A percentile compares a stretch with the other conserved stretches of the same genome.
These are phyloP conservation scores for Linum usitatissimum DNA, from an alignment of 345 rosid genomes.

Conservation along the genomic window DNA sequence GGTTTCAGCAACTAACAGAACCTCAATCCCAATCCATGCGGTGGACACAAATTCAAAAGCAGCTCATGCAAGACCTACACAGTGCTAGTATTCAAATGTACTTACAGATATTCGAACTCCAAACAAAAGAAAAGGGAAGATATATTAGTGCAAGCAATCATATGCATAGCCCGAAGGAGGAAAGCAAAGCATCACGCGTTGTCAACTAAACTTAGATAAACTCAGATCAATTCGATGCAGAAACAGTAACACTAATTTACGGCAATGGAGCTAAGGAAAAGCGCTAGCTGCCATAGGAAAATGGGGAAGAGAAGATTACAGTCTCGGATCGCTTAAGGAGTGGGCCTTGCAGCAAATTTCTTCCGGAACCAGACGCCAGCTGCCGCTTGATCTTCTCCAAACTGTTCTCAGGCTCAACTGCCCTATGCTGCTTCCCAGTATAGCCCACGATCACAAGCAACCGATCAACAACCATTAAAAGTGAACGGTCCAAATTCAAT, in stretches of 20 bases:
- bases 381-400: slow-evolving; percentile 97
- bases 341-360: slow-evolving; percentile 87
- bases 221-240: no score
- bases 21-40: not conserved
- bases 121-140: not conserved
- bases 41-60: no score
- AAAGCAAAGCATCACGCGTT: not conserved
- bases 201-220: slow-evolving; percentile 6
- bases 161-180: not conserved
- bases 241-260: no score
- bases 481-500: not conserved
- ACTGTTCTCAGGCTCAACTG: slow-evolving; percentile 57
- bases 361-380: slow-evolving; percentile 83
- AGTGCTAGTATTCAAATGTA: not conserved
- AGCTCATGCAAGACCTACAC: not conserved
- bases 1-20: not conserved
- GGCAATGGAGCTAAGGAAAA: not conserved
- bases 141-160: slow-evolving; percentile 5
- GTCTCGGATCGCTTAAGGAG: slow-evolving; percentile 99
- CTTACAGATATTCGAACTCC: no score
- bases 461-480: not conserved
- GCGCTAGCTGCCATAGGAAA: not conserved
- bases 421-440: slow-evolving; percentile 28
- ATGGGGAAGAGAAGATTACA: slow-evolving; percentile 22
- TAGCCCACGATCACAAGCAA: slow-evolving; percentile 3